Percentiles rank a stretch among this genome's conserved stretches.
phyloP scores from a whole-genome alignment of 176 grass and related monocot genomes.

The Cenchrus americanus region DNA sequence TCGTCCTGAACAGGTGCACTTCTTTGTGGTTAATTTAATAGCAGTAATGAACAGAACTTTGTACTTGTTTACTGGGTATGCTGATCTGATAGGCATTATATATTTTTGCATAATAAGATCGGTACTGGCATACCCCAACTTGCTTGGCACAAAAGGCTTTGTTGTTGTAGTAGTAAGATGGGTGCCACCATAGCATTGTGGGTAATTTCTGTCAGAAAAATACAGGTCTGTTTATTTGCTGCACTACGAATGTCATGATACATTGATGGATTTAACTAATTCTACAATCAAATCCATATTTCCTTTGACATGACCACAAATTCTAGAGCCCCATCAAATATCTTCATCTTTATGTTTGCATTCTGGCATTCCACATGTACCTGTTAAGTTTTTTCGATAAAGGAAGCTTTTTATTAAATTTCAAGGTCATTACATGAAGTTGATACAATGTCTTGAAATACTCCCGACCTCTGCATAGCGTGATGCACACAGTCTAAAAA shows the following conservation, averaged over 20 bases:
- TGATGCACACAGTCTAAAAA: too few relatives aligned
- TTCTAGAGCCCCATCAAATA: neutral
- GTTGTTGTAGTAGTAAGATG: too few relatives aligned
- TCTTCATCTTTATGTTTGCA: too few relatives aligned
- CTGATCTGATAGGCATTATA: neutral
- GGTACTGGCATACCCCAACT: too few relatives aligned
- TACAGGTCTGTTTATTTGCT: neutral
- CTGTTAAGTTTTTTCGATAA: too few relatives aligned
- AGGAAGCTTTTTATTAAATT: too few relatives aligned
- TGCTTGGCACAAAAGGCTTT: too few relatives aligned
- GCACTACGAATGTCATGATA: neutral
- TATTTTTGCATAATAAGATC: neutral
- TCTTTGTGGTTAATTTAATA: neutral
- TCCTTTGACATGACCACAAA: neutral
- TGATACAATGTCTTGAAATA: too few relatives aligned
- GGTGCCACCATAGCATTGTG: neutral
- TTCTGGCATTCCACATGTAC: neutral
- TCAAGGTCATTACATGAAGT: too few relatives aligned
- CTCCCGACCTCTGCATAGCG: too few relatives aligned
- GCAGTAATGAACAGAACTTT: neutral
- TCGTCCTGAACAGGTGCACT: constrained; percentile 69
- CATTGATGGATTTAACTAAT: neutral
- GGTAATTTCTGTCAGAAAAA: neutral
- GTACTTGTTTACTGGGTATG: neutral
- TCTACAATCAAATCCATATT: neutral